These are phyloP conservation scores for Mangifera indica DNA, from an alignment of 345 rosid species.

Conservation along the genomic window DNA sequence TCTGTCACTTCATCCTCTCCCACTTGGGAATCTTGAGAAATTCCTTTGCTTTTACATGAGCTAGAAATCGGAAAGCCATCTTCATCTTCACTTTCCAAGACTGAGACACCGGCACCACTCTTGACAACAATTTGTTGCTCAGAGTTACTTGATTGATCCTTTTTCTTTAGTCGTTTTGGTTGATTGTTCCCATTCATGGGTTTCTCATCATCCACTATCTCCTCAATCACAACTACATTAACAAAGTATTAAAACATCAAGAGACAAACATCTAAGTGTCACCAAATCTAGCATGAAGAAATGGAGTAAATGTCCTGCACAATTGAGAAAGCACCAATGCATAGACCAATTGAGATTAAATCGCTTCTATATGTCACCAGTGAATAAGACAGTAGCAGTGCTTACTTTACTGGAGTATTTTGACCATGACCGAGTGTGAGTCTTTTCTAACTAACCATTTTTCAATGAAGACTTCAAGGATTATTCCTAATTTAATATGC, in stretches of 20 bases:
- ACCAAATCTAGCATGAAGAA: not conserved
- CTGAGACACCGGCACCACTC: constrained; percentile 28
- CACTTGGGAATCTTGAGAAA: constrained; percentile 25
- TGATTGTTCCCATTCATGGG: constrained; percentile 37
- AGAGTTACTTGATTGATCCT: constrained; percentile 32
- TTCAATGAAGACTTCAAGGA: too few species aligned
- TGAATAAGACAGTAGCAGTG: too few species aligned
- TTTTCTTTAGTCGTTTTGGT: constrained; percentile 46
- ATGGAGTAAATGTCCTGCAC: not conserved
- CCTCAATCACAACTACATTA: constrained; percentile 79
- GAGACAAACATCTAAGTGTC: not conserved
- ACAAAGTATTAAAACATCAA: constrained; percentile 5
- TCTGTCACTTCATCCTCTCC: constrained; percentile 26
- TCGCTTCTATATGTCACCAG: too few species aligned
- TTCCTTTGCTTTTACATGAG: constrained; percentile 28
- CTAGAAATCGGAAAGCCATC: constrained; percentile 76
- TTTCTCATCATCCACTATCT: constrained; percentile 75
- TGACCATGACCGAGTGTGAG: too few species aligned
- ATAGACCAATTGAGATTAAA: too few species aligned
- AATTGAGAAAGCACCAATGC: too few species aligned
- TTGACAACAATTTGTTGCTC: constrained; percentile 45
- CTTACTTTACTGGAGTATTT: too few species aligned
- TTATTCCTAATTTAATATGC: too few species aligned
- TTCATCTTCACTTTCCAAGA: constrained; percentile 87
- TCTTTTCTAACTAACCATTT: too few species aligned